Evolutionary conservation across 2,329 filamentous ascomycete genomes (phyloP).

Genomic region (Apiospora saccharicola): DNA sequence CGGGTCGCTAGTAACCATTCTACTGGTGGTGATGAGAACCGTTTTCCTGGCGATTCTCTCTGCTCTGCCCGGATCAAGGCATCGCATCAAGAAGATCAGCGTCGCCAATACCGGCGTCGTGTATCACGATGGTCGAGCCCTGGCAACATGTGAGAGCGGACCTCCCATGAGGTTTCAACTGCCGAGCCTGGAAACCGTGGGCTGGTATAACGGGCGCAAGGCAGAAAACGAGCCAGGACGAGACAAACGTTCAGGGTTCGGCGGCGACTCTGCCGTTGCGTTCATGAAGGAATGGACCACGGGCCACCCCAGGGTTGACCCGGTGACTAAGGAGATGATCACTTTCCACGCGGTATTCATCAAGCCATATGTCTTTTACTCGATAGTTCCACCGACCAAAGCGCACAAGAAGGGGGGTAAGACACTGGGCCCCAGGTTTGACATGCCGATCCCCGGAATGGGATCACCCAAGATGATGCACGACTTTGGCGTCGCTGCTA

Average conservation of each 20-base stretch:
- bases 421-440: conserved; percentile 48
- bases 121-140: conserved; percentile 72
- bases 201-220: conserved; percentile 70
- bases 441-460: conserved; percentile 66
- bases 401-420: conserved; percentile 35
- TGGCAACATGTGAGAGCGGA: conserved; percentile 76
- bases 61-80: conserved; percentile 61
- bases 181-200: conserved; percentile 70
- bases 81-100: conserved; percentile 70
- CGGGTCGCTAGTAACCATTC: conserved; percentile 58
- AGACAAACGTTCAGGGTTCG: conserved; percentile 51
- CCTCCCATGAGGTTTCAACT: conserved; percentile 71
- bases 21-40: conserved; percentile 62
- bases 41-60: conserved; percentile 65
- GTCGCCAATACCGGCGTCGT: conserved; percentile 73
- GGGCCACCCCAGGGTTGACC: conserved; percentile 73
- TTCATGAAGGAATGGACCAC: conserved; percentile 78
- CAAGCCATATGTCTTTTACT: conserved; percentile 73
- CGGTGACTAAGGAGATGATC: conserved; percentile 68
- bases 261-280: conserved; percentile 60
- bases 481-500: conserved; percentile 72
- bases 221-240: conserved; percentile 57
- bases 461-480: conserved; percentile 76
- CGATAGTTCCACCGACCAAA: conserved; percentile 45
- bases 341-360: conserved; percentile 72